Conservation (phyloP, 2,329 filamentous ascomycete species). For the Penicillium brevicompactum region DNA sequence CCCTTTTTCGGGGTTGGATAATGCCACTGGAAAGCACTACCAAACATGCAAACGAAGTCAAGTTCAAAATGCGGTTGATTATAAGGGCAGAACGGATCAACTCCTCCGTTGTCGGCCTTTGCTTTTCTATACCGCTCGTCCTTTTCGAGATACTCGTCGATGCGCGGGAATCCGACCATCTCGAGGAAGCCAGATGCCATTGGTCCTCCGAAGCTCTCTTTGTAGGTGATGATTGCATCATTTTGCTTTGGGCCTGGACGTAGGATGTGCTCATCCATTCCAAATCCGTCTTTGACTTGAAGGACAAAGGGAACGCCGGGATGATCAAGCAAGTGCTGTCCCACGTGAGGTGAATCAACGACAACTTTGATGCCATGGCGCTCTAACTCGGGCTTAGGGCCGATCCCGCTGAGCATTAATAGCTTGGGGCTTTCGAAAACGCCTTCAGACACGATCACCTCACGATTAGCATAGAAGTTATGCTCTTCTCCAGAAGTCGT, state of each 20-base stretch:
- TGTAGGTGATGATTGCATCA: conserved; percentile 38
- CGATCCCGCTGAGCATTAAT: conserved; percentile 53
- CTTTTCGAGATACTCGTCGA: conserved; percentile 56
- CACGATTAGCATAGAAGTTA: conserved; percentile 52
- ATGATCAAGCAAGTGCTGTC: conserved; percentile 41
- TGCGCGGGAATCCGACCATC: conserved; percentile 61
- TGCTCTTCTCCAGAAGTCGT: conserved; percentile 43
- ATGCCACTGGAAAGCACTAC: conserved; percentile 55
- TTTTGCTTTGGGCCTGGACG: conserved; percentile 36
- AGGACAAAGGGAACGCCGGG: conserved; percentile 46
- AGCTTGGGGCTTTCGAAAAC: conserved; percentile 57
- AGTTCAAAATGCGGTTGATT: conserved; percentile 65
- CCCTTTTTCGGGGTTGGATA: conserved; percentile 48
- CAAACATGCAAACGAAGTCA: conserved; percentile 64
- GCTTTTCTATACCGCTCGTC: conserved; percentile 51
- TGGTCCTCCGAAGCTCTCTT: conserved; percentile 46
- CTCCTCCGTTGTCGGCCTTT: conserved; percentile 43
- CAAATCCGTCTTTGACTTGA: conserved; percentile 45
- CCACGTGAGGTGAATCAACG: conserved; percentile 32
- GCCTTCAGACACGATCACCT: conserved; percentile 53
- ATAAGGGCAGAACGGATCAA: conserved; percentile 58
- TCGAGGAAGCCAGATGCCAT: conserved; percentile 49
- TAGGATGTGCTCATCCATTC: conserved; percentile 44
- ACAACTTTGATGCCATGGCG: conserved; percentile 35
- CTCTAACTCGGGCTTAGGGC: conserved; percentile 45